Evolutionary conservation across 1,284 basidiomycete species (phyloP).

Genomic region (Lentinula novae-zelandiae): DNA sequence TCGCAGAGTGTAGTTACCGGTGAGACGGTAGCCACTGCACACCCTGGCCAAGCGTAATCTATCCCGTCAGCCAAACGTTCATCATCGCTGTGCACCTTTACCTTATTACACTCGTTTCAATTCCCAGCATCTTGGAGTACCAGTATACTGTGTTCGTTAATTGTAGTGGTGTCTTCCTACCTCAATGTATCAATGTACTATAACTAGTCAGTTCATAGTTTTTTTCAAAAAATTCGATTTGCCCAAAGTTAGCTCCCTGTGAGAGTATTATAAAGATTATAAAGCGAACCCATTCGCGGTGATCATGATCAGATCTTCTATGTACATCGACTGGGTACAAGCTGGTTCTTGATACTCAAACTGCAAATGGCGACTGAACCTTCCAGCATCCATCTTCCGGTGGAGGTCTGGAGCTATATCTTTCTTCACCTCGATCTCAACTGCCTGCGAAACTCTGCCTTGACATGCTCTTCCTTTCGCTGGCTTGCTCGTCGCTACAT

Average conservation of each 20-base stretch:
- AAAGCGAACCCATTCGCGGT: too few relatives aligned
- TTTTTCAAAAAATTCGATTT: background rate
- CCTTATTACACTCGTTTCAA: slow-evolving; percentile 9
- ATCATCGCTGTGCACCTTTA: background rate
- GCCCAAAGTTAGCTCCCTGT: background rate
- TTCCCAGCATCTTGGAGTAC: background rate
- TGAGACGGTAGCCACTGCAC: slow-evolving; percentile 62
- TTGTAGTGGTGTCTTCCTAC: background rate
- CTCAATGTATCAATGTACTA: slow-evolving; percentile 11
- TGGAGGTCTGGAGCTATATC: slow-evolving; percentile 12
- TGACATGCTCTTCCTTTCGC: slow-evolving; percentile 13
- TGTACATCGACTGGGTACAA: background rate
- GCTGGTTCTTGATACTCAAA: background rate
- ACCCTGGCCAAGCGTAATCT: slow-evolving; percentile 37
- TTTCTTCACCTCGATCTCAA: slow-evolving; percentile 7
- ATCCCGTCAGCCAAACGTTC: background rate
- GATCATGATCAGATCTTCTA: background rate
- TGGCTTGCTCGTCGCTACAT: slow-evolving; percentile 8
- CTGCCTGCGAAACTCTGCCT: slow-evolving; percentile 7
- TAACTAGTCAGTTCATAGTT: background rate
- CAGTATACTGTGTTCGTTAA: background rate
- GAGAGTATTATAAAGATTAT: background rate
- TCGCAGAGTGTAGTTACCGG: slow-evolving; percentile 65
- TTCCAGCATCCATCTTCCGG: slow-evolving; percentile 8
- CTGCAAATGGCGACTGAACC: background rate